phyloP scores from a whole-genome alignment of 306 rosid genomes.

The Quercus parvula region DNA sequence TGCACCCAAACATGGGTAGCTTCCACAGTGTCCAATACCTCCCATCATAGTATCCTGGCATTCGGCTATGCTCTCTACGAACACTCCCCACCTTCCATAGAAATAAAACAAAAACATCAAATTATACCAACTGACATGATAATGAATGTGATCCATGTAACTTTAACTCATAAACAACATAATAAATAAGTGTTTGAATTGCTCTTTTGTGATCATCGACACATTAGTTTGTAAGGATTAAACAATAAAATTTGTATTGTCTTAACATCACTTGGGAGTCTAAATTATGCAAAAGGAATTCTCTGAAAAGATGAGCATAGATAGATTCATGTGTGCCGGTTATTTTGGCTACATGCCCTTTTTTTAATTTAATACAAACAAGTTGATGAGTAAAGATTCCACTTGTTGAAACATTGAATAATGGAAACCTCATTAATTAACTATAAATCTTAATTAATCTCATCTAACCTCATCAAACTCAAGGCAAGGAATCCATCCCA shows the following conservation, averaged over 20 bases:
- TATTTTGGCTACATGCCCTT: not conserved
- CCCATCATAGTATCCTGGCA: constrained; percentile 87
- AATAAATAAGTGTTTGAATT: too few relatives aligned
- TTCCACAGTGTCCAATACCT: constrained; percentile 90
- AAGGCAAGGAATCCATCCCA: constrained; percentile 84
- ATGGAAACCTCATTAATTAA: not conserved
- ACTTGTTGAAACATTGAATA: not conserved
- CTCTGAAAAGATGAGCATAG: not conserved
- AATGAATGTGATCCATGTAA: too few relatives aligned
- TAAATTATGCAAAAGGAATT: not conserved
- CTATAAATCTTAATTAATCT: not conserved
- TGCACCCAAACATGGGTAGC: constrained; percentile 78
- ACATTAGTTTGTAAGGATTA: too few relatives aligned
- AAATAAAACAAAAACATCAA: not conserved
- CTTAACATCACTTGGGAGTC: not conserved
- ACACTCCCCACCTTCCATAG: constrained; percentile 46
- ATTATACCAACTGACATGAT: not conserved
- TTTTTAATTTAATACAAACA: not conserved
- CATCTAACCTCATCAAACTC: constrained; percentile 68
- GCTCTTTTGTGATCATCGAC: too few relatives aligned
- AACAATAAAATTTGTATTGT: too few relatives aligned
- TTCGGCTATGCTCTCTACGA: constrained; percentile 51
- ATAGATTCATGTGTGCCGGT: not conserved
- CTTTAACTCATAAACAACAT: too few relatives aligned
- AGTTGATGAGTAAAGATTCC: not conserved